These are phyloP conservation scores for Euryodendron excelsum DNA, from an alignment of 148 eudicot species.

Conservation along the genomic window DNA sequence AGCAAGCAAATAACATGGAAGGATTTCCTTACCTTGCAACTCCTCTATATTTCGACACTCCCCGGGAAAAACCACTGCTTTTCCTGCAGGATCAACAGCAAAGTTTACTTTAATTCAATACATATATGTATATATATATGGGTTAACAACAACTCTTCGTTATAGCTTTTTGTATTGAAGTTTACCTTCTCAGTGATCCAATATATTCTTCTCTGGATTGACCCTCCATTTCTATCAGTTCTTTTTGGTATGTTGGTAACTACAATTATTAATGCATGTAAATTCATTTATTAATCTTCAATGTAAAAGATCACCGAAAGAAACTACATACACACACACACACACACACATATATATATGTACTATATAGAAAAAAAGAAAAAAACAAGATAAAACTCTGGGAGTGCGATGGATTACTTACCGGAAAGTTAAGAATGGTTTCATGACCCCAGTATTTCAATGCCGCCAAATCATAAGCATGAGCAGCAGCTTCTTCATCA, in stretches of 20 bases:
- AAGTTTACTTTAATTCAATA: background rate
- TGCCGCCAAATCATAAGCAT: conserved; percentile 85
- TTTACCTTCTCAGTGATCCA: conserved; percentile 65
- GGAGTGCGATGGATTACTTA: conserved; percentile 23
- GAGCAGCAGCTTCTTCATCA: conserved; percentile 80
- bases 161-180: background rate
- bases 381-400: background rate
- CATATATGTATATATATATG: no score
- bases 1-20: no score
- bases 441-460: conserved; percentile 79
- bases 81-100: conserved; percentile 38
- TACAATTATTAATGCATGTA: conserved; percentile 12
- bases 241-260: conserved; percentile 56
- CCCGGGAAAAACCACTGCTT: conserved; percentile 84
- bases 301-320: background rate
- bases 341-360: no score
- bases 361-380: no score
- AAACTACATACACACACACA: background rate
- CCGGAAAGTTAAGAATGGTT: conserved; percentile 73
- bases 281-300: background rate
- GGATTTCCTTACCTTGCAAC: conserved; percentile 63
- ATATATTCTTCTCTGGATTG: conserved; percentile 77
- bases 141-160: background rate
- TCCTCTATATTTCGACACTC: conserved; percentile 88
- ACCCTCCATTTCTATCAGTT: conserved; percentile 61